These are phyloP conservation scores for Acacia confusa DNA, from an alignment of 306 rosid genomes.

Conservation along the genomic window DNA sequence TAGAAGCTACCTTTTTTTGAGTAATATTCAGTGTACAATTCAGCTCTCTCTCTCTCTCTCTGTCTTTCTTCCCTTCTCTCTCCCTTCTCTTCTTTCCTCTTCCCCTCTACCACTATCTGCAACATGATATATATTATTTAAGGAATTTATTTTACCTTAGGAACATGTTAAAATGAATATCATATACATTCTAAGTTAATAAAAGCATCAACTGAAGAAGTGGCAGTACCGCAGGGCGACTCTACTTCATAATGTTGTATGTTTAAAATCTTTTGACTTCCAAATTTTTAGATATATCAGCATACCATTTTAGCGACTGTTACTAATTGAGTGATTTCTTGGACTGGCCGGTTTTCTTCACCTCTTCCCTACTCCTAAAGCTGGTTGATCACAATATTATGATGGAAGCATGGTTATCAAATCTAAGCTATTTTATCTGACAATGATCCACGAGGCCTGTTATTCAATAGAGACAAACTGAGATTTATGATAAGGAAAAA, in stretches of 20 bases:
- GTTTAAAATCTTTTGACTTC: background rate
- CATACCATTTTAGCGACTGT: background rate
- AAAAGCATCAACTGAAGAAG: background rate
- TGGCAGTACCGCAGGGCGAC: background rate
- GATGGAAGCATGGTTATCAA: background rate
- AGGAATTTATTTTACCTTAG: background rate
- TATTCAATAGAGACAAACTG: background rate
- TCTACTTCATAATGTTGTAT: background rate
- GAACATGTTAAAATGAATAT: background rate
- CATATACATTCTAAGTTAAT: background rate
- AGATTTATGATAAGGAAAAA: background rate
- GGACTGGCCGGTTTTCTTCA: background rate
- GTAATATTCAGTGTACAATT: background rate
- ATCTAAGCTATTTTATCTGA: background rate
- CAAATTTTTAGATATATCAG: background rate
- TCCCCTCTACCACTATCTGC: background rate
- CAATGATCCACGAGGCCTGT: background rate
- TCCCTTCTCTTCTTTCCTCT: background rate
- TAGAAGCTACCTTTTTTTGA: background rate
- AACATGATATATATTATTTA: background rate
- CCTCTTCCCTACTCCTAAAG: background rate
- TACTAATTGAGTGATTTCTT: background rate
- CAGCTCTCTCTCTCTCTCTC: background rate
- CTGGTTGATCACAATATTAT: background rate
- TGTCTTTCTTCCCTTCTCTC: background rate